Evolutionary conservation across 805 yeast species (phyloP).

Genomic region (Teunomyces kruisii): DNA sequence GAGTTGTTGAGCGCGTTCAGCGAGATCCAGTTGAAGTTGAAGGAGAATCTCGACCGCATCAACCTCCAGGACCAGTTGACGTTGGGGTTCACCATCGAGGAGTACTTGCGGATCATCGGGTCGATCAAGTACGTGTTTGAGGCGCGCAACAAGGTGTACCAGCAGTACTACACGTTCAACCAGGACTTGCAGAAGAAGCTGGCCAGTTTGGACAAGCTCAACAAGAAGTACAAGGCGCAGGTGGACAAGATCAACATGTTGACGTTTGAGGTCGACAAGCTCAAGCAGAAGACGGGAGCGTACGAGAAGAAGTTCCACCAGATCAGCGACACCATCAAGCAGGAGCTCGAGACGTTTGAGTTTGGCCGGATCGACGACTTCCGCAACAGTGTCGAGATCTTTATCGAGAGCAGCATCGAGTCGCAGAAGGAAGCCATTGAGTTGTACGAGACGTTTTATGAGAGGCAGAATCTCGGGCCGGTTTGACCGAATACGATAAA

Average conservation of each 20-base stretch:
- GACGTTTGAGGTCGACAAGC: constrained; percentile 56
- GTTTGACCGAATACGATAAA: too few relatives aligned
- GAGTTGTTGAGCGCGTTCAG: constrained; percentile 70
- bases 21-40: constrained; percentile 65
- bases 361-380: constrained; percentile 77
- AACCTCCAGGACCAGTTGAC: constrained; percentile 85
- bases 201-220: constrained; percentile 43
- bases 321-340: constrained; percentile 63
- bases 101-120: constrained; percentile 73
- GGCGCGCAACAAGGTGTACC: constrained; percentile 62
- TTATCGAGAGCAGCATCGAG: constrained; percentile 86
- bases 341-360: constrained; percentile 70
- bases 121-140: constrained; percentile 73
- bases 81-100: constrained; percentile 83
- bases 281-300: constrained; percentile 52
- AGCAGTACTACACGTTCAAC: constrained; percentile 41
- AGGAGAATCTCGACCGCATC: constrained; percentile 72
- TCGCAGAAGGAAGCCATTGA: constrained; percentile 90
- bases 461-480: constrained; percentile 32
- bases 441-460: constrained; percentile 86
- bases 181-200: constrained; percentile 49
- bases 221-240: constrained; percentile 46
- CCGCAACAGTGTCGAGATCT: constrained; percentile 85
- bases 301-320: constrained; percentile 62
- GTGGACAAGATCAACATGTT: constrained; percentile 60